Conservation (phyloP, 2,329 filamentous ascomycete genomes). For the Ophiostoma perfectum region DNA sequence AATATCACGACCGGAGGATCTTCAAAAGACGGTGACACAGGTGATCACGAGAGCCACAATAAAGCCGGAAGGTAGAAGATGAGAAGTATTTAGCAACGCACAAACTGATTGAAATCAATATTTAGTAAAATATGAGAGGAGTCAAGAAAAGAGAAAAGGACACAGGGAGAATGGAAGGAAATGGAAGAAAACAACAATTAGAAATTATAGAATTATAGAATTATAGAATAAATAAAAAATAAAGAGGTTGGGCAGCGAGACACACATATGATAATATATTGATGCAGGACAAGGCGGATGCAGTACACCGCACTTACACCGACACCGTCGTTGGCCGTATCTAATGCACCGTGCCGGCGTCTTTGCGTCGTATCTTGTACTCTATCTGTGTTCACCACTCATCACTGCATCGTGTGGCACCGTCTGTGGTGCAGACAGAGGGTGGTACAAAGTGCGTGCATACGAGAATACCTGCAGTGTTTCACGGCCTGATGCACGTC, state of each 20-base stretch:
- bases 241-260: slow-evolving; percentile 7
- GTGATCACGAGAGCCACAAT: neutral
- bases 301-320: slow-evolving; percentile 10
- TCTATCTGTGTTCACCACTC: neutral
- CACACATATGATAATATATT: slow-evolving; percentile 2
- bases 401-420: neutral
- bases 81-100: too few species aligned
- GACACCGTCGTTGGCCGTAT: neutral
- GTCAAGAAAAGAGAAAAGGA: neutral
- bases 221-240: neutral
- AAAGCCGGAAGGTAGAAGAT: neutral
- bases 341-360: slow-evolving; percentile 7
- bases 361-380: neutral
- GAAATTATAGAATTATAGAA: neutral
- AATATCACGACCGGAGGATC: neutral
- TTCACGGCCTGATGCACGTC: slow-evolving; percentile 3
- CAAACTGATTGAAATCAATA: neutral
- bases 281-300: neutral
- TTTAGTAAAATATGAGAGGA: neutral
- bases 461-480: neutral
- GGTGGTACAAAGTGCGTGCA: slow-evolving; percentile 11
- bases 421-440: neutral
- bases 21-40: slow-evolving; percentile 10
- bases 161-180: neutral
- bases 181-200: neutral